Evolutionary conservation across 176 grass and related monocot species (phyloP).

Genomic region (Areca catechu): DNA sequence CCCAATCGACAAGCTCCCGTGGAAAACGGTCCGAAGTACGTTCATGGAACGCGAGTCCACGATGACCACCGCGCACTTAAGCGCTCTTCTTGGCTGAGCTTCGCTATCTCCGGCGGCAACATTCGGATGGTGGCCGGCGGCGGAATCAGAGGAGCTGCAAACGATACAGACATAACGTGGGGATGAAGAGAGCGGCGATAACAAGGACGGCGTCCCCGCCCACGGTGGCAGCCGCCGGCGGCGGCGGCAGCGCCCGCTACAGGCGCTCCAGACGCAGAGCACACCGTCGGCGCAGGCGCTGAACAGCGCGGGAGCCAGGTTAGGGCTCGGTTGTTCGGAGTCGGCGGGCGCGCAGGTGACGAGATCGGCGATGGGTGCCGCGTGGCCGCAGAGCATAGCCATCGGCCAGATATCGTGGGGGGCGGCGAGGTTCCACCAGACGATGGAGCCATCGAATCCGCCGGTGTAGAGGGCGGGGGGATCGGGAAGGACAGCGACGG

Average conservation of each 20-base stretch:
- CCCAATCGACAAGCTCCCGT: conserved; percentile 42
- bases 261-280: conserved; percentile 56
- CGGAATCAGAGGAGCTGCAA: conserved; percentile 42
- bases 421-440: conserved; percentile 54
- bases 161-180: conserved; percentile 44
- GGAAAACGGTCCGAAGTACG: conserved; percentile 59
- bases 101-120: background rate
- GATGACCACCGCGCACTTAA: conserved; percentile 42
- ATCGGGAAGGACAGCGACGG: conserved; percentile 19
- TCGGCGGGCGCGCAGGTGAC: conserved; percentile 26
- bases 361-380: conserved; percentile 35
- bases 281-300: conserved; percentile 54
- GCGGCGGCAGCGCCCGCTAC: conserved; percentile 49
- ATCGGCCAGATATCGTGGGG: conserved; percentile 28
- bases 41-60: conserved; percentile 57
- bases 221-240: conserved; percentile 71
- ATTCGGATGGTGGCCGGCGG: conserved; percentile 8
- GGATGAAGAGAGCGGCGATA: conserved; percentile 30
- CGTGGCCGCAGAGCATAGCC: conserved; percentile 75
- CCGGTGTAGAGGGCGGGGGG: conserved; percentile 54
- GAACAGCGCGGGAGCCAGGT: conserved; percentile 27
- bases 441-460: conserved; percentile 65
- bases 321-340: background rate
- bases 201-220: conserved; percentile 57
- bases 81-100: background rate